Conservation (phyloP, 345 rosid species). For the Dovyalis caffra region DNA sequence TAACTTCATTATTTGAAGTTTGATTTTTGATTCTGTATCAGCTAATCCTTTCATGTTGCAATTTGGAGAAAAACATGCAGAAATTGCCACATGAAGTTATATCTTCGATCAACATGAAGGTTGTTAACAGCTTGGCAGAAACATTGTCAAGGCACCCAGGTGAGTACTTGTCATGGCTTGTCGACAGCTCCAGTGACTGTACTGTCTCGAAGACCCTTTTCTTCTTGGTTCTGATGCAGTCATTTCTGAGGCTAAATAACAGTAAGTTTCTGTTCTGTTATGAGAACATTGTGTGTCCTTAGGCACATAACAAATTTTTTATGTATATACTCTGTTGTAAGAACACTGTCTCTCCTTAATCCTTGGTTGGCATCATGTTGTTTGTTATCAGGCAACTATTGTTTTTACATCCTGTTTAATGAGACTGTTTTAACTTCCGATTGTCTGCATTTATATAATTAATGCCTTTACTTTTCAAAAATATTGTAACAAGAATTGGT, state of each 20-base stretch:
- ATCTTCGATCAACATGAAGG: constrained; percentile 54
- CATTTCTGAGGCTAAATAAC: constrained; percentile 33
- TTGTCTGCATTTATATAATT: too few species aligned
- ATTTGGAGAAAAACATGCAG: constrained; percentile 37
- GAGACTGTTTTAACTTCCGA: too few species aligned
- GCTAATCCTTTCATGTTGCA: not conserved
- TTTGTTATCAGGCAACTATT: too few species aligned
- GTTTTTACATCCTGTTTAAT: too few species aligned
- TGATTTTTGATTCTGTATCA: constrained; percentile 8
- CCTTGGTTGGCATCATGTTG: too few species aligned
- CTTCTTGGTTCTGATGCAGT: constrained; percentile 69
- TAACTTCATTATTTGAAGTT: too few species aligned
- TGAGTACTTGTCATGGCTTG: constrained; percentile 57
- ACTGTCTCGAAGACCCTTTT: constrained; percentile 61
- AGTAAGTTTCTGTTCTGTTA: constrained; percentile 33
- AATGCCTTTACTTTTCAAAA: too few species aligned
- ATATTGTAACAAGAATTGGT: constrained; percentile 5
- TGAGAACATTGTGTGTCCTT: not conserved
- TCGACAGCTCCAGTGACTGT: constrained; percentile 42
- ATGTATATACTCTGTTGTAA: too few species aligned
- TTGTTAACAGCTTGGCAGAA: constrained; percentile 57
- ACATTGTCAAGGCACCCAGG: constrained; percentile 43
- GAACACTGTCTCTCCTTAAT: too few species aligned
- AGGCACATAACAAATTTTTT: not conserved
- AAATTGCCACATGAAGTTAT: constrained; percentile 43